Conservation (phyloP, 495 filamentous ascomycete species). For the Podospora anserina region DNA sequence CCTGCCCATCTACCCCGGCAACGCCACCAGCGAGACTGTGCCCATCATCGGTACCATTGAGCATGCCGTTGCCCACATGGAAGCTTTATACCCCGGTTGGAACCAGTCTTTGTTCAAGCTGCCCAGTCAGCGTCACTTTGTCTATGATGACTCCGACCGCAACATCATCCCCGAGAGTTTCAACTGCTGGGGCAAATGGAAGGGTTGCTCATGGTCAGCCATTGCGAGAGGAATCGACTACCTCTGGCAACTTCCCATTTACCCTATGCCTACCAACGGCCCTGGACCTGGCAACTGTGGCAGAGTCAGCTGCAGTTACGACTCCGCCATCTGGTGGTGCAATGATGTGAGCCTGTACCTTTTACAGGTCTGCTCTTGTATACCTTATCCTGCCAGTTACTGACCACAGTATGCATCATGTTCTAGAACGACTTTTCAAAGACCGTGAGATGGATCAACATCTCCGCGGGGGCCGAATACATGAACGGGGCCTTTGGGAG, state of each 20-base stretch:
- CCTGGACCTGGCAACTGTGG: slow-evolving; percentile 1
- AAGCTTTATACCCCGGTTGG: neutral
- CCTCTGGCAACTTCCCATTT: neutral
- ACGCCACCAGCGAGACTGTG: neutral
- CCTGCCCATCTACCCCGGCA: neutral
- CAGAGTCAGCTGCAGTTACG: neutral
- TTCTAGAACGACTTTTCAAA: neutral
- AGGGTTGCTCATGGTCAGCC: neutral
- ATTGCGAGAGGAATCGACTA: neutral
- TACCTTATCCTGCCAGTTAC: neutral
- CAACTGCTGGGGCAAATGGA: neutral
- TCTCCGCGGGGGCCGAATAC: neutral
- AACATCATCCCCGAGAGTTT: neutral
- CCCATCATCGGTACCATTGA: neutral
- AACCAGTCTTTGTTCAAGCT: neutral
- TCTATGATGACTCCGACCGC: too few relatives aligned
- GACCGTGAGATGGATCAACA: neutral
- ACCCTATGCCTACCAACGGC: neutral
- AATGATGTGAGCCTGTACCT: neutral
- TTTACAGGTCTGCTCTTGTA: neutral
- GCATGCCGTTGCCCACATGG: neutral
- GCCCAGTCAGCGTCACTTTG: too few relatives aligned
- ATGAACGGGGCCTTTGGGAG: too few relatives aligned
- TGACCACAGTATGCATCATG: neutral
- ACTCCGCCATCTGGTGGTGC: neutral